These are phyloP conservation scores for Drosera spatulata DNA, from an alignment of 179 eudicot species.

Conservation along the genomic window DNA sequence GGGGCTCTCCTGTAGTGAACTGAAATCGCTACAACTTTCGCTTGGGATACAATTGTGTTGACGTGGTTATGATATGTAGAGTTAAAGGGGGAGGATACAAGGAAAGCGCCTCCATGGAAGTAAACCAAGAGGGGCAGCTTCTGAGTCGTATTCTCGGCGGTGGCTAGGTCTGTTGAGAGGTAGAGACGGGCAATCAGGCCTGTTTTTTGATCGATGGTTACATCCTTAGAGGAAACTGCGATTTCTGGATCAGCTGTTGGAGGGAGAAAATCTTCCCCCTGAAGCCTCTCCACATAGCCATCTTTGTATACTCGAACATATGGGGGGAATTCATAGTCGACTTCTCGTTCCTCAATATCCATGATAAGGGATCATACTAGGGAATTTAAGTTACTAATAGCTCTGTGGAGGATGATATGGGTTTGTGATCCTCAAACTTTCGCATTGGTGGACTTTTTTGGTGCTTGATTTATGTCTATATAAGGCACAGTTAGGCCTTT, in stretches of 20 bases:
- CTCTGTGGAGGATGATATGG: too few species aligned
- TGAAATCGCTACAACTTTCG: conserved; percentile 32
- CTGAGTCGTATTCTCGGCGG: neutral
- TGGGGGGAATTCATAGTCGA: neutral
- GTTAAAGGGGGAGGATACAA: conserved; percentile 30
- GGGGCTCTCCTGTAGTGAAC: conserved; percentile 67
- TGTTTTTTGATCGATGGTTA: neutral
- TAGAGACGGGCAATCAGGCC: neutral
- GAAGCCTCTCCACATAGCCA: conserved; percentile 1
- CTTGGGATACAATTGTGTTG: conserved; percentile 14
- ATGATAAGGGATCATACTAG: too few species aligned
- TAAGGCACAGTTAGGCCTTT: too few species aligned
- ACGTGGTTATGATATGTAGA: conserved; percentile 39
- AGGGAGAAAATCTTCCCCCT: neutral
- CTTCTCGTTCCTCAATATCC: neutral
- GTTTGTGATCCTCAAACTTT: too few species aligned
- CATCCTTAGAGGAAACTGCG: neutral
- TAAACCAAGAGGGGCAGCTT: conserved; percentile 50
- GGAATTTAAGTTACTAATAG: too few species aligned
- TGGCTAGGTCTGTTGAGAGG: neutral
- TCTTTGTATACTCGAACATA: conserved; percentile 2
- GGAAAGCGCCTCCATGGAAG: conserved; percentile 75
- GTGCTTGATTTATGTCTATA: too few species aligned
- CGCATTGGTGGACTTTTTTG: too few species aligned
- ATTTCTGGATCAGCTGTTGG: neutral